phyloP scores from a whole-genome alignment of 345 rosid genomes.

The Hibiscus mutabilis region DNA sequence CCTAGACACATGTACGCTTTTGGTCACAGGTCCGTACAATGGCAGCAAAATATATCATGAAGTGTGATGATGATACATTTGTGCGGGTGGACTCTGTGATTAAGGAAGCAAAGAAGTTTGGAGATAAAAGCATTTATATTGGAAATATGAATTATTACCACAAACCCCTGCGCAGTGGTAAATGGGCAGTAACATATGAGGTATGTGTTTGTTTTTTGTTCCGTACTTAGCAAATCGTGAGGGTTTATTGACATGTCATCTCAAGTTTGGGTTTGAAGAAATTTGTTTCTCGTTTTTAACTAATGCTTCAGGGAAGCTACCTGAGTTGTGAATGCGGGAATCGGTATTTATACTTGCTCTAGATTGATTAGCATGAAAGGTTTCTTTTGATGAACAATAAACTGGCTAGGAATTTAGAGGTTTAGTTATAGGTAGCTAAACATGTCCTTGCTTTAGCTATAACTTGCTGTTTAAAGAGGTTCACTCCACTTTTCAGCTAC shows the following conservation, averaged over 20 bases:
- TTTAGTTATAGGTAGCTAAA: background rate
- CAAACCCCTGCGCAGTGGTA: conserved; percentile 81
- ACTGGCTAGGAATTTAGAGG: background rate
- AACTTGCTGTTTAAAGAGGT: background rate
- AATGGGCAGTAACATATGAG: conserved; percentile 98
- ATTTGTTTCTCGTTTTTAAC: too few species aligned
- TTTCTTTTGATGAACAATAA: background rate
- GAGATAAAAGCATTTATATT: conserved; percentile 59
- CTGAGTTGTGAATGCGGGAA: background rate
- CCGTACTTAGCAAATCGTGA: background rate
- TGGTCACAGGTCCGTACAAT: conserved; percentile 28
- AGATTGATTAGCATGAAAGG: background rate
- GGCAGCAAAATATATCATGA: conserved; percentile 61
- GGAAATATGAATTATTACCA: conserved; percentile 91
- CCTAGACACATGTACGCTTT: background rate
- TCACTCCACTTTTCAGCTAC: too few species aligned
- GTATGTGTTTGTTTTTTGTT: conserved; percentile 31
- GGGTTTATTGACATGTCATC: too few species aligned
- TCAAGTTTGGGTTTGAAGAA: too few species aligned
- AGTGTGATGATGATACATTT: conserved; percentile 95
- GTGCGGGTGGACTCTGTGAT: conserved; percentile 74
- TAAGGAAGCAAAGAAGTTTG: conserved; percentile 56
- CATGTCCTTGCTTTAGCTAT: background rate
- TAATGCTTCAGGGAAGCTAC: too few species aligned
- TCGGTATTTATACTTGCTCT: background rate